Evolutionary conservation across 2,329 filamentous ascomycete genomes (phyloP).

Genomic region (Aureobasidium pullulans): DNA sequence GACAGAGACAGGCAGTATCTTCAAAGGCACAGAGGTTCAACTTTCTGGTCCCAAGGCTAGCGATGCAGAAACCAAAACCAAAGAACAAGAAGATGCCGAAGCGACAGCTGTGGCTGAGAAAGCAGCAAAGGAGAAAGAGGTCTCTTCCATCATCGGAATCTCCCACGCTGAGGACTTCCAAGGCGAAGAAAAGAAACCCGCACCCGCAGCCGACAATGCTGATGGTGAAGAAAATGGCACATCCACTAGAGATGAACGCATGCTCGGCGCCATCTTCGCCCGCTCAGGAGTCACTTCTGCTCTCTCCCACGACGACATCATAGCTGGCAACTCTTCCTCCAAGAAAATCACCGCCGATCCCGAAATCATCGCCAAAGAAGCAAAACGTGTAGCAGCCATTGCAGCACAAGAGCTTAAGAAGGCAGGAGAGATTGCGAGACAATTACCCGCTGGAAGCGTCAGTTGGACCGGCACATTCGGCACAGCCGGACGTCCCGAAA

Average conservation of each 20-base stretch:
- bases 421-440: constrained; percentile 63
- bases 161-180: constrained; percentile 38
- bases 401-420: constrained; percentile 70
- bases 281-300: constrained; percentile 82
- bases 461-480: constrained; percentile 91
- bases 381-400: constrained; percentile 67
- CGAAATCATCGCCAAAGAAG: constrained; percentile 72
- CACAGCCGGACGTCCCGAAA: constrained; percentile 61
- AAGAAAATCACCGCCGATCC: constrained; percentile 63
- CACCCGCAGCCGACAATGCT: not conserved
- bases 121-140: constrained; percentile 1
- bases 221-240: constrained; percentile 16
- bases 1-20: constrained; percentile 79
- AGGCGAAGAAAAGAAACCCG: constrained; percentile 21
- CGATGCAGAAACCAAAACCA: constrained; percentile 10
- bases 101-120: not conserved
- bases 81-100: not conserved
- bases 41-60: constrained; percentile 34
- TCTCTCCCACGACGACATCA: constrained; percentile 85
- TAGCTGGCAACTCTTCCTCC: constrained; percentile 57
- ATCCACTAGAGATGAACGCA: constrained; percentile 44
- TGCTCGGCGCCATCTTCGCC: constrained; percentile 85
- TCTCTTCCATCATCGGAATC: constrained; percentile 33
- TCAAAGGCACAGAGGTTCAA: constrained; percentile 77
- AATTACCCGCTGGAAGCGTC: constrained; percentile 71